phyloP scores from a whole-genome alignment of 176 grass and related monocot species.

The Bolboschoenus planiculmis region DNA sequence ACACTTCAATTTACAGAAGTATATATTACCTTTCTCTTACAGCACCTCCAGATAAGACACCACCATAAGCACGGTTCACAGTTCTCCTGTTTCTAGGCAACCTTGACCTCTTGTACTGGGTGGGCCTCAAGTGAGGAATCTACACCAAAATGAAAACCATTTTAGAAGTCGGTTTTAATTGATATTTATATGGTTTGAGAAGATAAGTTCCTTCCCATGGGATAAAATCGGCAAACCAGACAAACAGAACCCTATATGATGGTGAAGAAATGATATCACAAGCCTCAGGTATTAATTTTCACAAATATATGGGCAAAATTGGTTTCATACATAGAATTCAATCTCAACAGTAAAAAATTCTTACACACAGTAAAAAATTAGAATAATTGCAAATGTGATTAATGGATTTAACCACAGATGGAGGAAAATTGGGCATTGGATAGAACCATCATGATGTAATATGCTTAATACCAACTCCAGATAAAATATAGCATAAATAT shows the following conservation, averaged over 20 bases:
- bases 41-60: slow-evolving; percentile 30
- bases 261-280: not conserved
- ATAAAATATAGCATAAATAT: not conserved
- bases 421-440: not conserved
- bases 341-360: not conserved
- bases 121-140: slow-evolving; percentile 37
- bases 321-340: not conserved
- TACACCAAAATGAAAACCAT: not conserved
- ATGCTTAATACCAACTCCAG: not conserved
- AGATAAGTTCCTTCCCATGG: not conserved
- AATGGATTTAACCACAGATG: not conserved
- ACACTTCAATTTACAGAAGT: not conserved
- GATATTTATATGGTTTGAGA: not conserved
- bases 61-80: slow-evolving; percentile 34
- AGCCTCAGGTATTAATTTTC: not conserved
- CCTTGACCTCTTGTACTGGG: slow-evolving; percentile 31
- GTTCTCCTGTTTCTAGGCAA: slow-evolving; percentile 37
- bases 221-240: not conserved
- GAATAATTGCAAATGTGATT: not conserved
- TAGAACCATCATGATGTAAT: not conserved
- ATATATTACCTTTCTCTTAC: slow-evolving; percentile 29
- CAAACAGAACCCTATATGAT: not conserved
- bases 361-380: not conserved
- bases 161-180: not conserved
- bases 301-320: not conserved